Evolutionary conservation across 768 basidiomycete genomes (phyloP), one percentile per base, ranked within the genome.

Genomic region (Lactifluus volemus): DNA sequence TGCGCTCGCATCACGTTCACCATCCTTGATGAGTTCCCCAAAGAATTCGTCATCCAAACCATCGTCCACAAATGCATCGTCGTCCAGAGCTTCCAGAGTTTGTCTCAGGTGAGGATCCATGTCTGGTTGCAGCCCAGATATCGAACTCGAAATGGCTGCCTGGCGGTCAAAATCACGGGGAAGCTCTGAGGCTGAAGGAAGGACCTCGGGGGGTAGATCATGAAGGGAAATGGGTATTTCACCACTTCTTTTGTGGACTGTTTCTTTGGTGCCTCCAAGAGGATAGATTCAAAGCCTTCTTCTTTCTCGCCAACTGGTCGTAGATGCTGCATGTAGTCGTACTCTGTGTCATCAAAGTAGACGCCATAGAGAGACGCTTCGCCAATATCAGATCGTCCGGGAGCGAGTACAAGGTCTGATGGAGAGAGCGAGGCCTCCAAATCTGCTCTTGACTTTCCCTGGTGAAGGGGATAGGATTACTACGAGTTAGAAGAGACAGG

Each of bases 281-380:
- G 78, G 54, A 91, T 75, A 60, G 84, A 88, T 42, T 93, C 92
- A 8, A 89, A 84, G 11, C 89, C 89, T 48, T 86, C 89, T 70
- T 91, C 89, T 59, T 86, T 81, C 12, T 81, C 68, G 4, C 91
- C 92, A 53, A 91, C 83, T 2, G 81, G 67, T 12, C 92, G 86
- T 48, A 99, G 82, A 74, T 99, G 97, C 72, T 95, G 88, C 90
- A 98, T 93, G 77, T 99, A 99, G 73, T 99, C 91, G 76, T 99
- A 99, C 61, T 93, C 82, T 6, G 91, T 88, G 70, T 99, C 95
- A 75, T 98, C 94, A 74, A 84, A 98, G 74, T 92, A 92, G 69
- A 99, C 75, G 4, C 94, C 97, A 72, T 98, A 95, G 9, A 84
- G 70, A 6, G 88, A 77, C 0, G 97, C 97, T 75, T 98, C 91